These are phyloP conservation scores for Perilla frutescens DNA, from an alignment of 257 asterid genomes.

Conservation along the genomic window DNA sequence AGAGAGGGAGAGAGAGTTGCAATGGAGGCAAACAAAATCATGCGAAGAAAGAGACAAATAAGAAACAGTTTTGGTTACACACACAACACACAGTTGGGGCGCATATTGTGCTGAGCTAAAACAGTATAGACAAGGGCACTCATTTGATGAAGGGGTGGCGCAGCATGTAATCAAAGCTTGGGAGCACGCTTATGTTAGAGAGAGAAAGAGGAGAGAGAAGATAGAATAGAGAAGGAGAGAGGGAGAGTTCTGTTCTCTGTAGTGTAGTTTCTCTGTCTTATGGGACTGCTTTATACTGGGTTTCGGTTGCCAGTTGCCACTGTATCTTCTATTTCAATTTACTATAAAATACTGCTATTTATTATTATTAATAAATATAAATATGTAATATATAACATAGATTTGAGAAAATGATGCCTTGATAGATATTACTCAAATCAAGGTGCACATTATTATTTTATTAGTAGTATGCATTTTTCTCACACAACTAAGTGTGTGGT, in stretches of 20 bases:
- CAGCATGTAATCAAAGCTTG: conserved; percentile 38
- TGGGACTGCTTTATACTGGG: conserved; percentile 45
- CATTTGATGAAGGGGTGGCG: conserved; percentile 44
- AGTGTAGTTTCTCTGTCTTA: conserved; percentile 28
- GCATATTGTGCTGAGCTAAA: conserved; percentile 10
- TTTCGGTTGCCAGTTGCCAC: no score
- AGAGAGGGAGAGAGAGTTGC: conserved; percentile 25
- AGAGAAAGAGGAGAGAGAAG: conserved; percentile 10
- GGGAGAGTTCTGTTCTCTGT: background rate
- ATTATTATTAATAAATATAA: background rate
- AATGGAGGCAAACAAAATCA: conserved; percentile 36
- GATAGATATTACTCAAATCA: background rate
- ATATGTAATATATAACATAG: background rate
- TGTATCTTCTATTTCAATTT: conserved; percentile 27
- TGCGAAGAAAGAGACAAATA: conserved; percentile 33
- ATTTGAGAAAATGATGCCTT: conserved; percentile 15
- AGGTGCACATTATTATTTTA: background rate
- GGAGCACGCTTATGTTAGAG: conserved; percentile 44
- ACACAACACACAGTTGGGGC: conserved; percentile 23
- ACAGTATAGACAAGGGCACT: conserved; percentile 55
- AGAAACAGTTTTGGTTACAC: conserved; percentile 13
- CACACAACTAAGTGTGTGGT: no score
- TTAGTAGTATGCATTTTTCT: background rate
- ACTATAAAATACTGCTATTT: background rate
- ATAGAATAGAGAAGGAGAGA: background rate